These are phyloP conservation scores for Phialophora verrucosa DNA, from an alignment of 2,329 filamentous ascomycete species.

Conservation along the genomic window DNA sequence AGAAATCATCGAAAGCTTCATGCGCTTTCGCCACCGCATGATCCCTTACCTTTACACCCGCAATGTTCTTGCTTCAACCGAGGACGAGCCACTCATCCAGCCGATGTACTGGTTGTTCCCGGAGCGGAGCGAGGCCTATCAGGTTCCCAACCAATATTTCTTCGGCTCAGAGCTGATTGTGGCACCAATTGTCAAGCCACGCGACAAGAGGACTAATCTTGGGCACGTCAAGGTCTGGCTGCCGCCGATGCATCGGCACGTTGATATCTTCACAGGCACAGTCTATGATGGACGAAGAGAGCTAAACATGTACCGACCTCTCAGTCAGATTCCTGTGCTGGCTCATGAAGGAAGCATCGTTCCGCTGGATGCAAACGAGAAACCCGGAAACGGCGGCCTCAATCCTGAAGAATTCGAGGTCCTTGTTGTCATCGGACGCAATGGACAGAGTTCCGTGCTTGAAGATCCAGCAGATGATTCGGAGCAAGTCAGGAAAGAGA, in stretches of 20 bases:
- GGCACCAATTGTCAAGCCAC: constrained; percentile 61
- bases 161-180: constrained; percentile 65
- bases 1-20: constrained; percentile 55
- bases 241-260: constrained; percentile 56
- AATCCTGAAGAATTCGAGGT: constrained; percentile 59
- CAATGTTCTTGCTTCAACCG: constrained; percentile 55
- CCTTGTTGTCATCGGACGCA: constrained; percentile 53
- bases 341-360: constrained; percentile 64
- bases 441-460: constrained; percentile 52
- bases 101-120: constrained; percentile 69
- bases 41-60: constrained; percentile 67
- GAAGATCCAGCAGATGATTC: constrained; percentile 51
- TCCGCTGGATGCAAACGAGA: constrained; percentile 56
- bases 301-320: constrained; percentile 57
- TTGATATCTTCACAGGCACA: constrained; percentile 64
- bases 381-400: constrained; percentile 54
- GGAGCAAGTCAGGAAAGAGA: constrained; percentile 27
- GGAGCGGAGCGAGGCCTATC: constrained; percentile 60
- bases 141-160: constrained; percentile 62
- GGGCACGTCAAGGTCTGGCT: constrained; percentile 62
- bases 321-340: constrained; percentile 61
- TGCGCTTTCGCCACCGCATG: constrained; percentile 63
- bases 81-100: constrained; percentile 61
- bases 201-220: constrained; percentile 54
- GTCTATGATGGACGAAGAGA: constrained; percentile 64